Conservation (phyloP, 805 yeast species). For the Lipomyces lipofer region DNA sequence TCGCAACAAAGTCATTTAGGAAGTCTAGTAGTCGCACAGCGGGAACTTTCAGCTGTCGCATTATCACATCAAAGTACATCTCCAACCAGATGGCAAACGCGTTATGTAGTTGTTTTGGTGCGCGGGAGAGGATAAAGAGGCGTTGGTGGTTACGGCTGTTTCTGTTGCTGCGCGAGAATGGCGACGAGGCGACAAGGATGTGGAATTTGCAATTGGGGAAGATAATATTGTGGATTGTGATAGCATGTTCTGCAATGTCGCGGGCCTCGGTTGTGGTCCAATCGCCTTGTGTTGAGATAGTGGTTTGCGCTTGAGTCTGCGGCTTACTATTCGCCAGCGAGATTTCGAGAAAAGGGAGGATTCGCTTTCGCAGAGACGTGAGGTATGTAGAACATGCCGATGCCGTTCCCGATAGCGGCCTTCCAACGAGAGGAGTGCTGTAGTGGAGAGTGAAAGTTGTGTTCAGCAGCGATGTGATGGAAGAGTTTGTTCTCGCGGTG, state of each 20-base stretch:
- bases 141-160: background rate
- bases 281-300: background rate
- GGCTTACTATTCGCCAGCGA: background rate
- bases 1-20: constrained; percentile 11
- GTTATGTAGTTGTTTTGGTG: constrained; percentile 10
- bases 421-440: constrained; percentile 9
- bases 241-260: background rate
- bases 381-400: constrained; percentile 8
- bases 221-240: constrained; percentile 5
- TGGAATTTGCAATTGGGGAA: constrained; percentile 11
- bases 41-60: constrained; percentile 5
- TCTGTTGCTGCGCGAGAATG: background rate
- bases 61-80: constrained; percentile 10
- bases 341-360: constrained; percentile 4
- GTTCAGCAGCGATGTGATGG: constrained; percentile 1
- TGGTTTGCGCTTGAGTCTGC: no score
- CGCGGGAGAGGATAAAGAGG: constrained; percentile 7
- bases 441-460: constrained; percentile 7
- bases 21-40: constrained; percentile 5
- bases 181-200: constrained; percentile 2
- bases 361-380: constrained; percentile 7
- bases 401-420: background rate
- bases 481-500: background rate
- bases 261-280: constrained; percentile 1
- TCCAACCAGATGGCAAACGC: constrained; percentile 21